Base-by-base conservation (phyloP, 768 basidiomycete genomes). In the Russula vinacea region DNA sequence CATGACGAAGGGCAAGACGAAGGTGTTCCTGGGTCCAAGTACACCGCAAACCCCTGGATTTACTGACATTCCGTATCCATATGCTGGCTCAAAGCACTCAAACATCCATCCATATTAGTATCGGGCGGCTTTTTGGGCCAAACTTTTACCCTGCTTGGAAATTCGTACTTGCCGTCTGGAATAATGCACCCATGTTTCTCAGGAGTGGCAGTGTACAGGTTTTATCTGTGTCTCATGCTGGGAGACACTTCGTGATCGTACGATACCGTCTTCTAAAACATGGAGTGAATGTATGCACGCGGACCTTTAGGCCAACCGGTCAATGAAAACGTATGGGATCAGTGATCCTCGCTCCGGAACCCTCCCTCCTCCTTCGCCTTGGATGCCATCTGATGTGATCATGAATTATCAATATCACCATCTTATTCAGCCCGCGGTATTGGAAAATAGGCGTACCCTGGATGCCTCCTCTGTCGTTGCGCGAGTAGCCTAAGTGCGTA, bases 391-490 rank as follows among this genome's bases (percentile, higher is more conserved):
- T 68, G 3, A 29, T 24, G 10, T 2, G 16, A 40, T 29, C 5
- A 24, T 47, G 19, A 3, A 50, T 51, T 8, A 13, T 60, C 29
- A 60, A 40, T 22, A 10, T 52, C 9, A 14, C 13, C 17, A 54
- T 19, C 26, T 22, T 45, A 29, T 47, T 8, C 17, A 11, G 19
- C 24, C 24, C 50, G 22, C 35, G 17, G 26, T 11, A 14, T 24
- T 1, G 11, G 19, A 11, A 19, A 17, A 53, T 22, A 13, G n/a
- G 42, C 66, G 17, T 37, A 65, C 67, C 42, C 9, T 37, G 2
- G 67, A 61, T 24, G 55, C 60, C 40, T 68, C 59, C 11, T 58
- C 53, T 47, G 45, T n/a, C 16, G 64, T 42, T 26, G 19, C 26
- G 32, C 51, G 54, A 24, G 58, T 37, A 1, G 59, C 24, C 58